Conservation (phyloP, 352 stramenopile species). For the Elongisporangium senticosum region DNA sequence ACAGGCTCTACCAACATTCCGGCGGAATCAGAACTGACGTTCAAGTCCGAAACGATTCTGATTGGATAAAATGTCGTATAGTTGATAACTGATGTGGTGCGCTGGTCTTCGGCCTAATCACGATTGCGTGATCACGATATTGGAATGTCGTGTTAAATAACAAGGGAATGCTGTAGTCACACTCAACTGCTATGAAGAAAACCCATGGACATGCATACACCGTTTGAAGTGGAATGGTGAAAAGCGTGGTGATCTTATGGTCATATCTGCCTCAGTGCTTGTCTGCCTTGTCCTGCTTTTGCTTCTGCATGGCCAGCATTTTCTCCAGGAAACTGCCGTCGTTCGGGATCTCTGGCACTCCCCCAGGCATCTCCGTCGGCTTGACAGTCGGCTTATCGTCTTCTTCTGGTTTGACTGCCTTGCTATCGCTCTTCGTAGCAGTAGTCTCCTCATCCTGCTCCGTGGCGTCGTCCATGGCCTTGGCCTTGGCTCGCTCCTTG, state of each 20-base stretch:
- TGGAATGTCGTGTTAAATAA: no score
- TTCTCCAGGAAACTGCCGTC: conserved; percentile 74
- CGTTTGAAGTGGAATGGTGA: neutral
- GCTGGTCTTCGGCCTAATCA: neutral
- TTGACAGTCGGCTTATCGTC: conserved; percentile 11
- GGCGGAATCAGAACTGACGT: neutral
- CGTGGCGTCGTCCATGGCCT: conserved; percentile 18
- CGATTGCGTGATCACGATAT: neutral
- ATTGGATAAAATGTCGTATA: neutral
- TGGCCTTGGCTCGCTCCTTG: conserved; percentile 62
- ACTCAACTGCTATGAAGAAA: neutral
- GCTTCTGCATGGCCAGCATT: conserved; percentile 62
- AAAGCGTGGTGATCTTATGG: neutral
- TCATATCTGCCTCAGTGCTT: neutral
- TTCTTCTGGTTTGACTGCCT: conserved; percentile 11
- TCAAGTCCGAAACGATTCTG: neutral
- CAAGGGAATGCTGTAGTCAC: no score
- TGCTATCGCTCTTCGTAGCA: conserved; percentile 1
- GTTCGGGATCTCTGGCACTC: conserved; percentile 71
- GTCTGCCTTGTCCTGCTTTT: conserved; percentile 13
- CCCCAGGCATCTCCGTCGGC: conserved; percentile 54
- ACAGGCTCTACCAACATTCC: neutral
- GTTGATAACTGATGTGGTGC: neutral
- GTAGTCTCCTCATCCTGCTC: conserved; percentile 13
- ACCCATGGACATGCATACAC: neutral